Conservation (phyloP, 352 stramenopile species). For the Pythium dissotocum region DNA sequence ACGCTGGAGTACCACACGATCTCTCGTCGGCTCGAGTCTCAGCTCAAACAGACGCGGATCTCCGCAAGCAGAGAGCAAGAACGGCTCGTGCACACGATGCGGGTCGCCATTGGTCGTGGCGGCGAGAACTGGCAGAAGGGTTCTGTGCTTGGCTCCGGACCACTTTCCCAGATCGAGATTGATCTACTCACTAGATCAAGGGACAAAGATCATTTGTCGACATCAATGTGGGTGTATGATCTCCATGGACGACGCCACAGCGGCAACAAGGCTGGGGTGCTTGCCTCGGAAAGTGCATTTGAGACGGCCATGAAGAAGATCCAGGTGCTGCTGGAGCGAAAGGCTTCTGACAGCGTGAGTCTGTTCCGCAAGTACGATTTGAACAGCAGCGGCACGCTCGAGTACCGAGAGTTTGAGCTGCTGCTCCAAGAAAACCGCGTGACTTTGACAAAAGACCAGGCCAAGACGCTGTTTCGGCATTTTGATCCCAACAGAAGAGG, state of each 20-base stretch:
- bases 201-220: background rate
- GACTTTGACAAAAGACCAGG: slow-evolving; percentile 44
- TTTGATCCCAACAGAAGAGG: slow-evolving; percentile 55
- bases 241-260: slow-evolving; percentile 55
- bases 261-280: slow-evolving; percentile 26
- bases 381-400: slow-evolving; percentile 49
- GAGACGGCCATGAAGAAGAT: slow-evolving; percentile 60
- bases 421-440: slow-evolving; percentile 37
- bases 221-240: slow-evolving; percentile 48
- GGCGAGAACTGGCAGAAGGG: slow-evolving; percentile 35
- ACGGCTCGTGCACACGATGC: slow-evolving; percentile 35
- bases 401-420: slow-evolving; percentile 42
- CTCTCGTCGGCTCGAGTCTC: slow-evolving; percentile 34
- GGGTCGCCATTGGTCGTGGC: slow-evolving; percentile 33
- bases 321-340: slow-evolving; percentile 35
- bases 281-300: slow-evolving; percentile 37
- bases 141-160: slow-evolving; percentile 40
- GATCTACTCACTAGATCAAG: slow-evolving; percentile 25
- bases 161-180: slow-evolving; percentile 48
- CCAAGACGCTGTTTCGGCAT: slow-evolving; percentile 38
- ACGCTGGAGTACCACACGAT: slow-evolving; percentile 63
- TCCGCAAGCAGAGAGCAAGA: slow-evolving; percentile 45
- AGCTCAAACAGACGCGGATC: slow-evolving; percentile 48
- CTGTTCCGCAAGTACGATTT: slow-evolving; percentile 53
- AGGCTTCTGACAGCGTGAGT: slow-evolving; percentile 25